Evolutionary conservation across 2,329 filamentous ascomycete genomes (phyloP).

Genomic region (Fusarium kyushuense): DNA sequence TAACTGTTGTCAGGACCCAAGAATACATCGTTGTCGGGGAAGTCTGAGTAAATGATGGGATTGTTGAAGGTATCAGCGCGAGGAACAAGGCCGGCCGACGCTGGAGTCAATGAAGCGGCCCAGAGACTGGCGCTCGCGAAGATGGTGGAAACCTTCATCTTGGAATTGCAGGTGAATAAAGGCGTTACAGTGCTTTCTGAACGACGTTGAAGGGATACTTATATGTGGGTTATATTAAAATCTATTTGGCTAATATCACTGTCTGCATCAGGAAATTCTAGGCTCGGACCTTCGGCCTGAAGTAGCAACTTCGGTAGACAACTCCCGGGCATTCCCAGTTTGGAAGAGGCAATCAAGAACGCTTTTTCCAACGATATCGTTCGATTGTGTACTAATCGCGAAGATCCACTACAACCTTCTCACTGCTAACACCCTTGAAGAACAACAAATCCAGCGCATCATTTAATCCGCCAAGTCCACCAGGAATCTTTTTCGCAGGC

Average conservation of each 20-base stretch:
- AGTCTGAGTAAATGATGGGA: slow-evolving; percentile 67
- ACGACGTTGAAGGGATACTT: neutral
- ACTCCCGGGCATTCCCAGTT: slow-evolving; percentile 10
- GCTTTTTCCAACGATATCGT: neutral
- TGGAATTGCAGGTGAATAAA: rapidly evolving
- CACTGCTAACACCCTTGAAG: slow-evolving; percentile 32
- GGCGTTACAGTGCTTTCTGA: rapidly evolving
- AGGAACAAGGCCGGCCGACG: neutral
- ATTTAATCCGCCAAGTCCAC: slow-evolving; percentile 30
- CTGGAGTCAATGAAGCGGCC: neutral
- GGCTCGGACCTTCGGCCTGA: slow-evolving; percentile 12
- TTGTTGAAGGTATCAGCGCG: slow-evolving; percentile 50
- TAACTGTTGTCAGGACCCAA: slow-evolving; percentile 62
- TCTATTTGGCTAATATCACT: neutral
- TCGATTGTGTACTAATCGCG: neutral
- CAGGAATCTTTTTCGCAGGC: slow-evolving; percentile 24
- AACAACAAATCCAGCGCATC: slow-evolving; percentile 27
- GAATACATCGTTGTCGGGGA: slow-evolving; percentile 67
- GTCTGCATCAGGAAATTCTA: neutral
- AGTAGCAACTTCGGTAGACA: slow-evolving; percentile 18
- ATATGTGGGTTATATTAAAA: neutral
- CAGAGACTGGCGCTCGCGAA: neutral
- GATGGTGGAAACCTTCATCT: slow-evolving; percentile 3
- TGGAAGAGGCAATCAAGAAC: neutral
- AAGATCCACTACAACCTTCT: slow-evolving; percentile 38